Evolutionary conservation across 2,329 filamentous ascomycete genomes (phyloP).

Genomic region (Epichloe sp.): DNA sequence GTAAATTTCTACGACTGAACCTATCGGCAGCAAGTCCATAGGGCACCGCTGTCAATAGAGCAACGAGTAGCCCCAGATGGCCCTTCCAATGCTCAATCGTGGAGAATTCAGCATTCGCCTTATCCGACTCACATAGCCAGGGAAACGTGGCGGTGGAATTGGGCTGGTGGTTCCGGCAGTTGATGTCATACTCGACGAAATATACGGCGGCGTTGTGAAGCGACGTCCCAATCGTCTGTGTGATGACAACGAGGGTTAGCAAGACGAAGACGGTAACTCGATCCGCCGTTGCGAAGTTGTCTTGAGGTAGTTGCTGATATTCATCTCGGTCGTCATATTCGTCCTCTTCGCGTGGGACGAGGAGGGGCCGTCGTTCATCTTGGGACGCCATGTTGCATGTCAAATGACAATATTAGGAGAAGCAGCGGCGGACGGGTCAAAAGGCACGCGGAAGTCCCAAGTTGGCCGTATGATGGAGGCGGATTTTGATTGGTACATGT

Average conservation of each 20-base stretch:
- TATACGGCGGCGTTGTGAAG: neutral
- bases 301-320: constrained; percentile 1
- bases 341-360: neutral
- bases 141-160: neutral
- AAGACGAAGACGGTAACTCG: constrained; percentile 1
- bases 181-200: constrained; percentile 1
- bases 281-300: neutral
- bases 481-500: too few relatives aligned
- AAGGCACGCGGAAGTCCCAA: too few relatives aligned
- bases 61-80: neutral
- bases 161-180: neutral
- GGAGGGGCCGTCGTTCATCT: constrained; percentile 2
- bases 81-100: neutral
- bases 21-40: constrained; percentile 6
- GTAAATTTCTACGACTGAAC: constrained; percentile 3
- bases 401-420: neutral
- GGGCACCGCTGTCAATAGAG: constrained; percentile 1
- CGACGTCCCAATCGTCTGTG: neutral
- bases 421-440: neutral
- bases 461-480: too few relatives aligned
- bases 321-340: neutral
- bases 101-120: neutral
- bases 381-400: neutral
- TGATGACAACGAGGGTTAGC: neutral
- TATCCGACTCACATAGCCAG: neutral